Conservation (phyloP, 495 filamentous ascomycete species). For the Penicillium dipodomyicola region DNA sequence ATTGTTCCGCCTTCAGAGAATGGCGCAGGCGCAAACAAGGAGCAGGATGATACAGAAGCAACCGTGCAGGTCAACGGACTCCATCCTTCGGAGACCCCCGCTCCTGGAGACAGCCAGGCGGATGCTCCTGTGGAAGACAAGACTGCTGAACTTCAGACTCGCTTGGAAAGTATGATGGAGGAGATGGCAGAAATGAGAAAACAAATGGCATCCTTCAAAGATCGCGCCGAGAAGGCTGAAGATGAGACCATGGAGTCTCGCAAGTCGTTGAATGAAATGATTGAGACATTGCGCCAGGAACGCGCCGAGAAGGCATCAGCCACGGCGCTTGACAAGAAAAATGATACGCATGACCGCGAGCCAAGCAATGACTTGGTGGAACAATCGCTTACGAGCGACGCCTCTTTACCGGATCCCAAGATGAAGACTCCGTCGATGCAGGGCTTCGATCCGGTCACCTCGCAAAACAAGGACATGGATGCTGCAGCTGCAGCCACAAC, state of each 20-base stretch:
- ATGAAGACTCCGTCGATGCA: conserved; percentile 21
- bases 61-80: conserved; percentile 22
- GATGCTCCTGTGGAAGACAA: conserved; percentile 29
- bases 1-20: conserved; percentile 33
- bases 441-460: conserved; percentile 27
- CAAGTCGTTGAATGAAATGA: conserved; percentile 82
- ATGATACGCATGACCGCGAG: conserved; percentile 10
- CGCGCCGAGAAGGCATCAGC: conserved; percentile 41
- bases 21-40: conserved; percentile 8
- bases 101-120: conserved; percentile 37
- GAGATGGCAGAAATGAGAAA: conserved; percentile 82
- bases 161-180: conserved; percentile 72
- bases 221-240: conserved; percentile 77
- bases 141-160: conserved; percentile 57
- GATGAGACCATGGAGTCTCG: conserved; percentile 63
- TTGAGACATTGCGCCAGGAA: conserved; percentile 71
- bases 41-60: conserved; percentile 12
- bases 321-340: not conserved
- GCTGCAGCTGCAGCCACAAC: conserved; percentile 37
- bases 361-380: conserved; percentile 6
- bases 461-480: conserved; percentile 38
- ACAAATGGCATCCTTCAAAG: conserved; percentile 73
- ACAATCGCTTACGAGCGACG: conserved; percentile 3
- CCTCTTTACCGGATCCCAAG: conserved; percentile 16
- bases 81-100: conserved; percentile 15